Evolutionary conservation across 345 rosid species (phyloP).

Genomic region (Kernera saxatilis): DNA sequence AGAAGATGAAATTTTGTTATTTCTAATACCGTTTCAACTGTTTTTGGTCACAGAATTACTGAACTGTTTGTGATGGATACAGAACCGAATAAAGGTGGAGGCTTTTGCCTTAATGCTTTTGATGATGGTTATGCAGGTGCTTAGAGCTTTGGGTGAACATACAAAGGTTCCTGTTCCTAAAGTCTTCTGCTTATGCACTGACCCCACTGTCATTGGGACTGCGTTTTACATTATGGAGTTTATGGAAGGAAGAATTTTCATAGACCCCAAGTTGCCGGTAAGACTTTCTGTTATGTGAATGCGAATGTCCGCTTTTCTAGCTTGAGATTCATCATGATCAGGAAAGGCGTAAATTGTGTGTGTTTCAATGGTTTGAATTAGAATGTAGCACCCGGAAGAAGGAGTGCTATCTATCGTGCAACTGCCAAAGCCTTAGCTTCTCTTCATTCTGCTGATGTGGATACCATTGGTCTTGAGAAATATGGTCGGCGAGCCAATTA

Average conservation of each 20-base stretch:
- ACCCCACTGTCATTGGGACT: constrained; percentile 69
- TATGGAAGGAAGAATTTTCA: constrained; percentile 82
- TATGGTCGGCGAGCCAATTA: constrained; percentile 78
- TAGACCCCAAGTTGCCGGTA: constrained; percentile 72
- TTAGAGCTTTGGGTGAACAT: constrained; percentile 67
- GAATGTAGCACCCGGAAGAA: constrained; percentile 62
- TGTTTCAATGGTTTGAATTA: constrained; percentile 24
- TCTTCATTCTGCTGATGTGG: constrained; percentile 69
- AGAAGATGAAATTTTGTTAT: background rate
- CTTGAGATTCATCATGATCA: background rate
- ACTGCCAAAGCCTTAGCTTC: constrained; percentile 73
- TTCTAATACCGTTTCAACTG: background rate
- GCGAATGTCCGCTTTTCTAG: background rate
- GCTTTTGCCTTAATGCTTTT: background rate
- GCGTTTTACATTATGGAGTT: constrained; percentile 94
- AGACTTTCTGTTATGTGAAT: background rate
- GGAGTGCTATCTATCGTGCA: constrained; percentile 62
- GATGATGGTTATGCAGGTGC: constrained; percentile 46
- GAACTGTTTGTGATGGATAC: background rate
- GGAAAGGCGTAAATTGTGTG: background rate
- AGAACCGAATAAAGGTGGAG: constrained; percentile 4
- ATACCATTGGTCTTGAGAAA: constrained; percentile 68
- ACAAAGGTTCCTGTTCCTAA: constrained; percentile 86
- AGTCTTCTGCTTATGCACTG: constrained; percentile 72
- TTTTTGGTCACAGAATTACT: background rate